Base-by-base conservation (phyloP, 106 monocot genomes). In the Ottelia alismoides region DNA sequence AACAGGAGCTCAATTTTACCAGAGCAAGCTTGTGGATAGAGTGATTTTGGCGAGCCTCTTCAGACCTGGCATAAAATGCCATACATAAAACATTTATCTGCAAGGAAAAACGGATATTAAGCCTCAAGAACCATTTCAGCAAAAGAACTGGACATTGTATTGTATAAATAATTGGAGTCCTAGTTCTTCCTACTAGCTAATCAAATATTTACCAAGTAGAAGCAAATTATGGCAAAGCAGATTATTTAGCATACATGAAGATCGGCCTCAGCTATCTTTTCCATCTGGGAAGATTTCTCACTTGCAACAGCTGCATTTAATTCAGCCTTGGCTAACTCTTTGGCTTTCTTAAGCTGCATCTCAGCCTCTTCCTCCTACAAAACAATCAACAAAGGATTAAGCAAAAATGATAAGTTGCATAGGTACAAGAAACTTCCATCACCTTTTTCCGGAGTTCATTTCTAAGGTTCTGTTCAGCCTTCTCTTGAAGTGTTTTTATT, bases 21-120 rank as follows among this genome's bases (percentile, higher is more conserved):
- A 85, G 72, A 52, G 96, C 82, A 73, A 96, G 89, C 47, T 89
- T 96, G 70, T 89, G 82, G 74, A 89, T 70, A 31, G 96, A 85
- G 65, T 85, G 78, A 69, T 58, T 85, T 58, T 89, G 88, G 1
- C 76, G 84, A 23, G 96, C 81, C 71, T 96, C 96, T 74, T 96
- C 96, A 28, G 96, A 96, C 64, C 96, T 76, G 60, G 96, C 96
- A 85, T 85, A 82, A 55, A 96, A 89, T 35, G 96, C 96, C 96
- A 96, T 96, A 71, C 85, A 96, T 54, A 96, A 66, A 2, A 85
- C 88, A 71, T 85, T 76, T 69, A 96, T 77, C 96, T 96, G 51
- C 19, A 53, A 55, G 22, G 60, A 0, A 63, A 63, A 17, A 25
- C n/a, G n/a, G n/a, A n/a, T n/a, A n/a, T n/a, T n/a, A n/a, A n/a